Conservation (phyloP, 345 rosid species). For the Corymbia maculata region DNA sequence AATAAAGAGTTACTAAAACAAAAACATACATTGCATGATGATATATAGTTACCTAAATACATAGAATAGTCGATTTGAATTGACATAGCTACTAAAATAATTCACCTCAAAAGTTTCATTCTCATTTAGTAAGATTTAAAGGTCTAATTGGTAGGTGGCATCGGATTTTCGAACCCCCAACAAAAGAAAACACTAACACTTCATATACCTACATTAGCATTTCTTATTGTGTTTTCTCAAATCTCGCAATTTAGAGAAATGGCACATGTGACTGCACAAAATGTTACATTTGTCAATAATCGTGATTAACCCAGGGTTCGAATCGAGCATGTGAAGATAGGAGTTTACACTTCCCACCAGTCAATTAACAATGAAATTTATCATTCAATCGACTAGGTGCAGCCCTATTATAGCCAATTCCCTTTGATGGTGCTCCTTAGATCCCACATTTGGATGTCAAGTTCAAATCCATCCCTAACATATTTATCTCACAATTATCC, state of each 20-base stretch:
- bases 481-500: neutral
- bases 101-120: neutral
- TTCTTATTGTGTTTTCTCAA: neutral
- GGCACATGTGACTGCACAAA: neutral
- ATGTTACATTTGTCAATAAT: neutral
- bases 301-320: neutral
- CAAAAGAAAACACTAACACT: neutral
- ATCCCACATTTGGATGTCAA: neutral
- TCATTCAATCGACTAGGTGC: neutral
- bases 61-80: neutral
- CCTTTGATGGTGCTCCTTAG: neutral
- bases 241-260: neutral
- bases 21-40: neutral
- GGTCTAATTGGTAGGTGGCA: fast-evolving
- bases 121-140: neutral
- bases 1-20: neutral
- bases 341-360: neutral
- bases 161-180: neutral
- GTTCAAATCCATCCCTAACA: neutral
- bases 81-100: neutral
- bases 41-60: neutral
- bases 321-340: neutral
- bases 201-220: neutral
- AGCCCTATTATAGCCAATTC: neutral
- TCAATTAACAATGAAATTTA: neutral